A percentile compares a stretch with the other conserved stretches of the same genome.
These are phyloP conservation scores for Nicotiana paniculata DNA, from an alignment of 257 asterid genomes.

Conservation along the genomic window DNA sequence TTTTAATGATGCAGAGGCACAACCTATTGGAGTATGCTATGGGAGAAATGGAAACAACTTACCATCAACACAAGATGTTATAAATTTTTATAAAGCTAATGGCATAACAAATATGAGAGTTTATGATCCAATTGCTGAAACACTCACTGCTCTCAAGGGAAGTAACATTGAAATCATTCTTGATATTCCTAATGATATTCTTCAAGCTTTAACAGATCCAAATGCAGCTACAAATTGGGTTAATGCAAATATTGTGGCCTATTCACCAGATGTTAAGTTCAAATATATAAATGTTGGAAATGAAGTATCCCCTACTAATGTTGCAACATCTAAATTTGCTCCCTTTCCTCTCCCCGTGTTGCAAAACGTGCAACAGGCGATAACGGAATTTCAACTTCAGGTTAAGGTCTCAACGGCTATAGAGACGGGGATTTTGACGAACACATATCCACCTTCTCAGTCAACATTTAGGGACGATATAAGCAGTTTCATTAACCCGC, in stretches of 20 bases:
- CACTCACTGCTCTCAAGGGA: slow-evolving; percentile 27
- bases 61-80: slow-evolving; percentile 20
- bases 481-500: not conserved
- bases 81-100: slow-evolving; percentile 21
- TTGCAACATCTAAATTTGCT: not conserved
- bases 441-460: slow-evolving; percentile 26
- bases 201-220: slow-evolving; percentile 17
- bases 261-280: slow-evolving; percentile 17
- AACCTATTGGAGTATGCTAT: slow-evolving; percentile 20
- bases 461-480: slow-evolving; percentile 12
- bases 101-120: slow-evolving; percentile 23
- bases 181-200: slow-evolving; percentile 19
- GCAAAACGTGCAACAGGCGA: slow-evolving; percentile 21
- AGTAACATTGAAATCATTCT: slow-evolving; percentile 18
- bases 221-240: slow-evolving; percentile 26
- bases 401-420: slow-evolving; percentile 30
- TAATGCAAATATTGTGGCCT: slow-evolving; percentile 1
- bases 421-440: slow-evolving; percentile 2
- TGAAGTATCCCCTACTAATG: slow-evolving; percentile 9
- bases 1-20: slow-evolving; percentile 9
- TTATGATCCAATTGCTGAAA: slow-evolving; percentile 5
- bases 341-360: slow-evolving; percentile 17
- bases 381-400: not conserved
- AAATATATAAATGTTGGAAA: slow-evolving; percentile 36
- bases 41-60: slow-evolving; percentile 27